Conservation (phyloP, 2,329 filamentous ascomycete species). For the Aureobasidium sp. region DNA sequence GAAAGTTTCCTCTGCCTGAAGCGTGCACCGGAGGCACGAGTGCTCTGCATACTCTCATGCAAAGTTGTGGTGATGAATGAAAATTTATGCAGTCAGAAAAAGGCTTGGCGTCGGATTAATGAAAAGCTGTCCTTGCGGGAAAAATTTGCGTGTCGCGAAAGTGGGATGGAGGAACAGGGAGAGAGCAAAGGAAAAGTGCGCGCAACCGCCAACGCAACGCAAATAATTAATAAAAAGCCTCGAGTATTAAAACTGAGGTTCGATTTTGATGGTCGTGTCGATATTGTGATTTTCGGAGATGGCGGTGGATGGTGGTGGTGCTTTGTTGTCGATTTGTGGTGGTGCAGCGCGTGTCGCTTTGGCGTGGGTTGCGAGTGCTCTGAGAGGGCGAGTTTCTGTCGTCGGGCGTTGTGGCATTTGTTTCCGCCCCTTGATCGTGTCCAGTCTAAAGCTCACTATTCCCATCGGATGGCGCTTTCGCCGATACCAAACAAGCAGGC, state of each 20-base stretch:
- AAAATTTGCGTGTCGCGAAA: constrained; percentile 10
- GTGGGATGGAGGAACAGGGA: neutral
- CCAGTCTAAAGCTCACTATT: neutral
- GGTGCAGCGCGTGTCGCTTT: constrained; percentile 7
- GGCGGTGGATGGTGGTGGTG: constrained; percentile 3
- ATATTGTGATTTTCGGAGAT: constrained; percentile 10
- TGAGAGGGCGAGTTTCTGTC: neutral
- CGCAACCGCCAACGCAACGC: neutral
- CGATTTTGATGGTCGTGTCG: constrained; percentile 8
- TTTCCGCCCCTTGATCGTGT: neutral
- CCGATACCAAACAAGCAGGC: neutral
- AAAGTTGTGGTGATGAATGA: constrained; percentile 6
- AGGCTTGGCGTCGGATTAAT: constrained; percentile 9
- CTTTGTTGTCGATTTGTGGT: constrained; percentile 5
- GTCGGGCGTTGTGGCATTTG: constrained; percentile 1
- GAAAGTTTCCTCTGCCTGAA: constrained; percentile 85
- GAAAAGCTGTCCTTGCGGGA: constrained; percentile 3
- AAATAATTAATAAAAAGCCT: constrained; percentile 5
- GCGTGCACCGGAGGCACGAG: constrained; percentile 15
- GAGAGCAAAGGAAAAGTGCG: neutral
- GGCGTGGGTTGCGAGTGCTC: neutral
- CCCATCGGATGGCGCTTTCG: neutral
- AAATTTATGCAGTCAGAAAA: constrained; percentile 7
- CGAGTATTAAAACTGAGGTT: neutral
- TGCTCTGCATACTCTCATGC: constrained; percentile 13